phyloP scores from a whole-genome alignment of 306 rosid genomes.

The Crotalaria pallida region DNA sequence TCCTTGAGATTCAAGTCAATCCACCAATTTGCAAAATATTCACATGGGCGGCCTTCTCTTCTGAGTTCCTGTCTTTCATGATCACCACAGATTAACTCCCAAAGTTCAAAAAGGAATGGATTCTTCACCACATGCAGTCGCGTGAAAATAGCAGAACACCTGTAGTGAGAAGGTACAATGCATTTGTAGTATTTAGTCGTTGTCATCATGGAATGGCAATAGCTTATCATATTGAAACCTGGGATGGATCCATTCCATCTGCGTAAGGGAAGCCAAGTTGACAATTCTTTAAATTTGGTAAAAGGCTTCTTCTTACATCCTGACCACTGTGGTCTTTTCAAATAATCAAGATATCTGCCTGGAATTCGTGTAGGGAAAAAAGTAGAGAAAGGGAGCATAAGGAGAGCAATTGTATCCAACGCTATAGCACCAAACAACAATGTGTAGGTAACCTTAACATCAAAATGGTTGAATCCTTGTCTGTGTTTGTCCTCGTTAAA shows the following conservation, averaged over 20 bases:
- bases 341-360: not conserved
- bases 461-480: not conserved
- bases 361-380: no score
- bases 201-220: no score
- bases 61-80: no score
- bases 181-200: no score
- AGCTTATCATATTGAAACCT: constrained; percentile 22
- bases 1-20: no score
- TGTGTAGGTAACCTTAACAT: constrained; percentile 27
- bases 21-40: no score
- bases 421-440: constrained; percentile 30
- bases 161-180: not conserved
- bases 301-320: not conserved
- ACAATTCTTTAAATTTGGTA: not conserved
- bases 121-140: not conserved
- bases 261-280: not conserved
- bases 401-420: constrained; percentile 22
- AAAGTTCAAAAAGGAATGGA: not conserved
- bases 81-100: not conserved
- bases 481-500: not conserved
- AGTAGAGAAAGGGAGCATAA: constrained; percentile 21
- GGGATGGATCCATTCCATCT: constrained; percentile 31
- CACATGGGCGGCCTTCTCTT: no score
- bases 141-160: not conserved
- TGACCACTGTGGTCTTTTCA: constrained; percentile 7